Evolutionary conservation across 495 filamentous ascomycete species (phyloP), one percentile per base, ranked within the genome.

Genomic region (Aspergillus olivimuriae): DNA sequence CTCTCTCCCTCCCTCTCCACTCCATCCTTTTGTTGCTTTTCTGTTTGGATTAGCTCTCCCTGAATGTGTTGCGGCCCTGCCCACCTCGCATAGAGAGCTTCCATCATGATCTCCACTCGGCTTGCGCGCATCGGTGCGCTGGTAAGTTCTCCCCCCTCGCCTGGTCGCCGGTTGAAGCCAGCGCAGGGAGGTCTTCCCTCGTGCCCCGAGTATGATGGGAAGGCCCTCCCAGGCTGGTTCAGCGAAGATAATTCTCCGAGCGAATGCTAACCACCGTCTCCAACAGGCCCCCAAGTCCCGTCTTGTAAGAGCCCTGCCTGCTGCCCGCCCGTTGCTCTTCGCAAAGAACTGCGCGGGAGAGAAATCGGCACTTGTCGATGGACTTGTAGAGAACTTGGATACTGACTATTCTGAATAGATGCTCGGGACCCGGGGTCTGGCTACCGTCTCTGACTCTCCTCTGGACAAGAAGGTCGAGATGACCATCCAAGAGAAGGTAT

Each of bases 401-500:
- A 43, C 63, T 55, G 49, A 53, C 47, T 42, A 48, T 52, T 50
- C 18, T 24, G 33, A 52, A 42, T 53, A 80, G 76, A 47, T 70
- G 41, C 58, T 69, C 56, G 67, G 65, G 54, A 52, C 69, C 53
- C 74, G 80, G 54, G 70, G 72, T 56, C 58, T 83, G 52, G 82
- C 82, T 46, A 82, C 82, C 60, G 73, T 78, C 55, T 66, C 60
- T 56, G 75, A 81, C 64, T 65, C 73, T 57, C 76, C 83, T 44
- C 78, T 88, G 44, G 73, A 73, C 66, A 75, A 79, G 68, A 87
- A 87, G 77, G 84, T 88, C 64, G 84, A 87, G 69, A 88, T 87
- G 84, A 82, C 70, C 70, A 84, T 80, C 56, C 78, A 72, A 66
- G 83, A 87, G 65, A 85, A 82, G 70, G 77, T 78, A 54, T 58